phyloP scores from a whole-genome alignment of 306 rosid species.

The Psophocarpus tetragonolobus region DNA sequence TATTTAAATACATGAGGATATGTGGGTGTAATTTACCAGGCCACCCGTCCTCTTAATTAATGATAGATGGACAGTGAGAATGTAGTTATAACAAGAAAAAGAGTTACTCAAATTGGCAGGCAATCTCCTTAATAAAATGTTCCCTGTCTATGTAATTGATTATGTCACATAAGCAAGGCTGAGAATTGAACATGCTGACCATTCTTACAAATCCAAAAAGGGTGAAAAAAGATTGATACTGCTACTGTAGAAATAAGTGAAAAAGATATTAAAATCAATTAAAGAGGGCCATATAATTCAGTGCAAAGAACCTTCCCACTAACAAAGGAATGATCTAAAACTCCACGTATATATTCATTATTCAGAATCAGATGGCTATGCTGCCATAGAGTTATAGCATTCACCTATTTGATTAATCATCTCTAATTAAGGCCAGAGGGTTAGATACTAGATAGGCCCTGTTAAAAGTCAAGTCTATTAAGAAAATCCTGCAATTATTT shows the following conservation, averaged over 20 bases:
- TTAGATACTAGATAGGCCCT: background rate
- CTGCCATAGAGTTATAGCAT: background rate
- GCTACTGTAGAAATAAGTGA: too few relatives aligned
- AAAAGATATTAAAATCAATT: too few relatives aligned
- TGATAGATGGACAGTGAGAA: background rate
- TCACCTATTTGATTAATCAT: background rate
- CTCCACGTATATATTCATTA: background rate
- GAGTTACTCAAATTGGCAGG: background rate
- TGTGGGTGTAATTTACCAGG: background rate
- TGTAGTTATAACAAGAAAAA: background rate
- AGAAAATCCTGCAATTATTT: background rate
- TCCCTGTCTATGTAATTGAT: background rate
- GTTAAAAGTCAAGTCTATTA: background rate
- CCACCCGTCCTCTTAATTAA: background rate
- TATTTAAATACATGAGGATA: background rate
- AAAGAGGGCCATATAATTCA: background rate
- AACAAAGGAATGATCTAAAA: background rate
- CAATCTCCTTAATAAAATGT: background rate
- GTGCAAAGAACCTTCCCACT: slow-evolving; percentile 36
- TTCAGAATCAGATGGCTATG: background rate
- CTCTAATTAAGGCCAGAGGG: background rate
- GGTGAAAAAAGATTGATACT: background rate
- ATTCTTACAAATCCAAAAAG: background rate
- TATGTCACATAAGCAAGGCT: background rate
- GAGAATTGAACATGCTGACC: background rate